Percentiles rank a stretch among this genome's conserved stretches.
Conservation (phyloP, 495 filamentous ascomycete genomes). For the Neurospora intermedia region DNA sequence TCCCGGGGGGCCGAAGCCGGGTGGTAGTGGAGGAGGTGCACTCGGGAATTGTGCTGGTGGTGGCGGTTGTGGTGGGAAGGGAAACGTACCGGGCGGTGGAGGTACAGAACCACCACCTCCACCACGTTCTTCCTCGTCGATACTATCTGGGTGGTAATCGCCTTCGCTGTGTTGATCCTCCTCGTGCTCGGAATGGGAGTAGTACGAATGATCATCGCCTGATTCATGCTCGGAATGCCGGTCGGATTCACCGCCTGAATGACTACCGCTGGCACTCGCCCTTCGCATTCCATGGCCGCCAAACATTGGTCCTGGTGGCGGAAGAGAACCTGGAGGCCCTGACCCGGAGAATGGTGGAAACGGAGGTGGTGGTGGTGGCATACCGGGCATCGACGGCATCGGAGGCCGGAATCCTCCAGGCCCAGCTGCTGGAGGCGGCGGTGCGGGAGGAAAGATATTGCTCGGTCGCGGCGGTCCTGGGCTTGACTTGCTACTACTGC, state of each 20-base stretch:
- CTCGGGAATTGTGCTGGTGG: not conserved
- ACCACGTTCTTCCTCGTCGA: not conserved
- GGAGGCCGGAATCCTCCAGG: not conserved
- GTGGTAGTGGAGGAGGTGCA: not conserved
- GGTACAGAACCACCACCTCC: not conserved
- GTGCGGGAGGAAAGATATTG: not conserved
- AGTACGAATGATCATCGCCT: not conserved
- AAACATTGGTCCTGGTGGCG: not conserved
- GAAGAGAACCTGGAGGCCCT: not conserved
- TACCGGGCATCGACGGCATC: not conserved
- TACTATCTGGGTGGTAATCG: not conserved
- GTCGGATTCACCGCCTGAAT: not conserved
- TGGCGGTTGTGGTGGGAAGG: not conserved
- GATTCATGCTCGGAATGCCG: not conserved
- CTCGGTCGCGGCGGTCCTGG: not conserved
- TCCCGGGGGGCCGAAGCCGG: not conserved
- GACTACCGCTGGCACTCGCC: not conserved
- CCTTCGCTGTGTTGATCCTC: not conserved
- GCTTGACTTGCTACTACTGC: not conserved
- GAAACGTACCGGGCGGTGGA: not conserved
- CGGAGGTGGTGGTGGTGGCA: not conserved
- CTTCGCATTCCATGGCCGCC: not conserved
- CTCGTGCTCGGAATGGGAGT: not conserved
- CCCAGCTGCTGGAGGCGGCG: not conserved
- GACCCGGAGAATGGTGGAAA: not conserved